Percentiles rank a stretch among this genome's conserved stretches.
phyloP scores from a whole-genome alignment of 345 rosid genomes.

The Barbarea vulgaris region DNA sequence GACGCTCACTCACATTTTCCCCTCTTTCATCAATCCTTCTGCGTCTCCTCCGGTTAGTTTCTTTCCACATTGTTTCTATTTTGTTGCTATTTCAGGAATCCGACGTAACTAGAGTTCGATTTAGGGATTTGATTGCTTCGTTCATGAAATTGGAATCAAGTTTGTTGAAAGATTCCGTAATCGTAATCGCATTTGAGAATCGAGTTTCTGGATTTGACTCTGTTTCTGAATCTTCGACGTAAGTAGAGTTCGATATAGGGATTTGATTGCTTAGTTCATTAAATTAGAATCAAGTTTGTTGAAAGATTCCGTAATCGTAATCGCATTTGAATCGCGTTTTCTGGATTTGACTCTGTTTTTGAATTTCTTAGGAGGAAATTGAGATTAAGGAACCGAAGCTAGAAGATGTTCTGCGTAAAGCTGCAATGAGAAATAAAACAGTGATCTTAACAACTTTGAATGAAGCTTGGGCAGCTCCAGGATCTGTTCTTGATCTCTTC shows the following conservation, averaged over 20 bases:
- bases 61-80: neutral
- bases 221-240: neutral
- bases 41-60: conserved; percentile 21
- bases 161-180: neutral
- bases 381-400: conserved; percentile 53
- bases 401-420: conserved; percentile 55
- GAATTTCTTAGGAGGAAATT: neutral
- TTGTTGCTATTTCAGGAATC: neutral
- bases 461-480: conserved; percentile 82
- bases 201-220: neutral
- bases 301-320: neutral
- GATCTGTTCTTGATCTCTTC: conserved; percentile 69
- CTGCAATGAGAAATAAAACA: conserved; percentile 61
- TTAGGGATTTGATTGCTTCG: conserved; percentile 19
- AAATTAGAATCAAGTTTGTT: neutral
- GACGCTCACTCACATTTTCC: conserved; percentile 28
- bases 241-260: conserved; percentile 3
- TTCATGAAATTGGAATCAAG: neutral
- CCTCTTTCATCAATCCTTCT: neutral
- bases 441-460: conserved; percentile 81
- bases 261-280: conserved; percentile 10
- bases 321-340: neutral
- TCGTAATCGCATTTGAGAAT: neutral
- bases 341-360: neutral
- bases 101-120: neutral